These are phyloP conservation scores for Papiliotrema laurentii DNA, from an alignment of 1,284 basidiomycete genomes.

Conservation along the genomic window DNA sequence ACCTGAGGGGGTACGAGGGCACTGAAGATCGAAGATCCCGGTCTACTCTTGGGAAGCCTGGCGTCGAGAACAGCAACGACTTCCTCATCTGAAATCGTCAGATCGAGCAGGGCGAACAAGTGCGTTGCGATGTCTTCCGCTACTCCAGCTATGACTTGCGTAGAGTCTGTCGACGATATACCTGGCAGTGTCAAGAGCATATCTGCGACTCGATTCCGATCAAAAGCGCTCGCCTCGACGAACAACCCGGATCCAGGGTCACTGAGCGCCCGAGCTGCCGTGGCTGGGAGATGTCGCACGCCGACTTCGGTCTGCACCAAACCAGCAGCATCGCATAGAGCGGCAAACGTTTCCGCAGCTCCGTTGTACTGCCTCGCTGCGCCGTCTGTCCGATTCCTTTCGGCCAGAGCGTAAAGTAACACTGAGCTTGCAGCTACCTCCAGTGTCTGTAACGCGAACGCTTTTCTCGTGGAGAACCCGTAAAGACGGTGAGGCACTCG, in stretches of 20 bases:
- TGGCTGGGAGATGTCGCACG: slow-evolving; percentile 16
- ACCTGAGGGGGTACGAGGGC: slow-evolving; percentile 4
- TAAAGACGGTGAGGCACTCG: slow-evolving; percentile 61
- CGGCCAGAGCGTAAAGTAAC: slow-evolving; percentile 7
- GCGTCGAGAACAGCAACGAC: not conserved
- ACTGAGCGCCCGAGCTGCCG: slow-evolving; percentile 20
- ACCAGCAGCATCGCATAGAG: slow-evolving; percentile 26
- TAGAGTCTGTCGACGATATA: not conserved
- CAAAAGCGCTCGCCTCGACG: not conserved
- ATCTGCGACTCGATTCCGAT: not conserved
- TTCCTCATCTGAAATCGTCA: not conserved
- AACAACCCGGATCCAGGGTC: not conserved
- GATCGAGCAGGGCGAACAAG: slow-evolving; percentile 5
- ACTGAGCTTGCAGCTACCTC: slow-evolving; percentile 17
- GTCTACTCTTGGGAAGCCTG: not conserved
- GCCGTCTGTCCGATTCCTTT: not conserved
- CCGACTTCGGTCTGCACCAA: slow-evolving; percentile 7
- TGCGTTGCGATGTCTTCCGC: slow-evolving; percentile 1
- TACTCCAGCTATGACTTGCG: not conserved
- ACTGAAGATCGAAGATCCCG: slow-evolving; percentile 1
- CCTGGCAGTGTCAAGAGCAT: not conserved
- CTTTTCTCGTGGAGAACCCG: slow-evolving; percentile 28
- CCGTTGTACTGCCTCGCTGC: not conserved
- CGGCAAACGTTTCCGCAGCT: slow-evolving; percentile 14
- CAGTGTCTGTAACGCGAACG: slow-evolving; percentile 23